A percentile compares a stretch with the other conserved stretches of the same genome.
phyloP scores from a whole-genome alignment of 2,329 filamentous ascomycete genomes.

The Periconia sp. region DNA sequence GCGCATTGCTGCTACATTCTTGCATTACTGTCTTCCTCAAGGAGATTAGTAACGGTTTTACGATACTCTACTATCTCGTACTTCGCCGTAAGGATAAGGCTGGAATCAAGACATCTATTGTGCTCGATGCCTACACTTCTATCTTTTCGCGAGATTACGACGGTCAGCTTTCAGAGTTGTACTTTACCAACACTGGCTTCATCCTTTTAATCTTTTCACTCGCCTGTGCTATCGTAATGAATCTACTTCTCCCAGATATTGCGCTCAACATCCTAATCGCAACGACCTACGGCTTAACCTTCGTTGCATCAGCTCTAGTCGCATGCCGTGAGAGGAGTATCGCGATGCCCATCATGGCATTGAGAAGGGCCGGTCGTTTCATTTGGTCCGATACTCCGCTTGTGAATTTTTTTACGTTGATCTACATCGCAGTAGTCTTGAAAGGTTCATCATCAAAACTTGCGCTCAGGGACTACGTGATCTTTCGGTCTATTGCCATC shows the following conservation, averaged over 20 bases:
- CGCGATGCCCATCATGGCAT: constrained; percentile 9
- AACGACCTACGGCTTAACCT: constrained; percentile 6
- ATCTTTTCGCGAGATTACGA: constrained; percentile 3
- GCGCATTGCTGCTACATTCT: not conserved
- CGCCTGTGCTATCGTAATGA: constrained; percentile 6
- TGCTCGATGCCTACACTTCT: constrained; percentile 6
- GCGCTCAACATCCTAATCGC: constrained; percentile 5
- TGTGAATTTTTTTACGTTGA: not conserved
- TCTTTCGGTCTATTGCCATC: not conserved
- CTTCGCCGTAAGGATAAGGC: not conserved
- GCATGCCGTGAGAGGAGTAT: constrained; percentile 5
- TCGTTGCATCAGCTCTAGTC: constrained; percentile 3
- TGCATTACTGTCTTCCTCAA: not conserved
- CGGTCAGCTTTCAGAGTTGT: constrained; percentile 7
- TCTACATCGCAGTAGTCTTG: not conserved
- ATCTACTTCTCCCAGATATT: not conserved
- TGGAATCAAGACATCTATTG: constrained; percentile 2
- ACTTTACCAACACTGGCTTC: constrained; percentile 8
- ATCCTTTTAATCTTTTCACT: constrained; percentile 5
- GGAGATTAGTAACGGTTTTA: not conserved
- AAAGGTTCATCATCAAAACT: not conserved
- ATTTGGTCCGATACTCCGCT: constrained; percentile 1
- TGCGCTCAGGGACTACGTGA: not conserved
- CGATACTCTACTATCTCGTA: not conserved
- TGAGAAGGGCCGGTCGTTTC: constrained; percentile 5